Conservation (phyloP, 495 filamentous ascomycete genomes). For the Xylaria venustula region DNA sequence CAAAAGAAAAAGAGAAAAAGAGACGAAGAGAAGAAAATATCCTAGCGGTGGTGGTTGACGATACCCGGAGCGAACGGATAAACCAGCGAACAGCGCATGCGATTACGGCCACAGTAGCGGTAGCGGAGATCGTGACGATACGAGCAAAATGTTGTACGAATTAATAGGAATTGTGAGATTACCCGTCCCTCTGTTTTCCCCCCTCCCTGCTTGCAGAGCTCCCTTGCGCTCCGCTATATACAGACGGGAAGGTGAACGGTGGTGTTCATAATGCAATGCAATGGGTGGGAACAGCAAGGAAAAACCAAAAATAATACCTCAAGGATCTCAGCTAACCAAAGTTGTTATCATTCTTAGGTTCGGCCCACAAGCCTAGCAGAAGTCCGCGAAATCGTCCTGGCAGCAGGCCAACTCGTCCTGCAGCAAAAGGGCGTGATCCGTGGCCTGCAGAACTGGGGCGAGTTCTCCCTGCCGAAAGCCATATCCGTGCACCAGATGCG, state of each 20-base stretch:
- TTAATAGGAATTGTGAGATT: conserved; percentile 85
- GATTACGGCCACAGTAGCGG: conserved; percentile 4
- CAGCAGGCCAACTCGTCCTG: conserved; percentile 80
- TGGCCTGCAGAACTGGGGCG: conserved; percentile 91
- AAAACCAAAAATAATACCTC: not conserved
- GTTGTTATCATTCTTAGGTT: conserved; percentile 55
- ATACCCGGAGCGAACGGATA: too few relatives aligned
- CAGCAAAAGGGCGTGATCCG: conserved; percentile 85
- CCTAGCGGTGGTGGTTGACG: too few relatives aligned
- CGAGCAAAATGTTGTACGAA: conserved; percentile 85
- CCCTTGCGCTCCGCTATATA: not conserved
- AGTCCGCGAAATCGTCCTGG: conserved; percentile 93
- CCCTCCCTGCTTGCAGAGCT: conserved; percentile 5
- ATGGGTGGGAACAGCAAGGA: conserved; percentile 10
- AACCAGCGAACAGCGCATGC: too few relatives aligned
- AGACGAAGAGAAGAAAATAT: too few relatives aligned
- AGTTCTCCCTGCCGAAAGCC: conserved; percentile 75
- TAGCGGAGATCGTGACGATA: not conserved
- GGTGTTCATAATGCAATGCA: too few relatives aligned
- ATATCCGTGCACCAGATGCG: conserved; percentile 73
- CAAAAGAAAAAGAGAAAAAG: too few relatives aligned
- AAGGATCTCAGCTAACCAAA: not conserved
- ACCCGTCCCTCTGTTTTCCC: not conserved
- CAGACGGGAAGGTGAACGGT: too few relatives aligned
- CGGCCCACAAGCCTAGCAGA: conserved; percentile 83